phyloP scores from a whole-genome alignment of 2,329 filamentous ascomycete species.

The Beauveria rudraprayagi region DNA sequence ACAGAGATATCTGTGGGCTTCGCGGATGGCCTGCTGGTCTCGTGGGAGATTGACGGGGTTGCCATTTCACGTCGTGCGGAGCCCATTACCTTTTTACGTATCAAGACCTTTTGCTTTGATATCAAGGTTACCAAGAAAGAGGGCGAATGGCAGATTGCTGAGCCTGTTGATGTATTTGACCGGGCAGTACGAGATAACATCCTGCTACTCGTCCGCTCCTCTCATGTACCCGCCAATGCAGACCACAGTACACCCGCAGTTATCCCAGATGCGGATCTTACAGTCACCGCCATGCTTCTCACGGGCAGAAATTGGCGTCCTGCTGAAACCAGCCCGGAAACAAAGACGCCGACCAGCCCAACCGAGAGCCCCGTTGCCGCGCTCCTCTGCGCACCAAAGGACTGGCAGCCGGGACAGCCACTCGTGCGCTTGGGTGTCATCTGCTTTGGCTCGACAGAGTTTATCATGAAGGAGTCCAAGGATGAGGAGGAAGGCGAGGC shows the following conservation, averaged over 20 bases:
- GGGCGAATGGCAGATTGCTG: neutral
- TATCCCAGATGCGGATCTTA: neutral
- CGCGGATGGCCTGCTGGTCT: constrained; percentile 23
- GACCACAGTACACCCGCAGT: neutral
- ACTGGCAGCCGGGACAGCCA: constrained; percentile 21
- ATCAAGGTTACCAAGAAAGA: constrained; percentile 18
- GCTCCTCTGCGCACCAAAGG: constrained; percentile 4
- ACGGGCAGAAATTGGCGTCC: constrained; percentile 5
- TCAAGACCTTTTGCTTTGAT: constrained; percentile 27
- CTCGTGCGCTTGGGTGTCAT: constrained; percentile 26
- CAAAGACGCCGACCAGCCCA: neutral
- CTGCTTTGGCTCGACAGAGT: constrained; percentile 19
- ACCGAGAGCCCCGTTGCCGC: constrained; percentile 1
- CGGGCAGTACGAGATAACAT: neutral
- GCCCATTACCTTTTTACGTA: constrained; percentile 24
- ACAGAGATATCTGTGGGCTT: constrained; percentile 29
- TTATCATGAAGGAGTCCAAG: constrained; percentile 18
- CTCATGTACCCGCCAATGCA: neutral
- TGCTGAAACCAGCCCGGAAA: neutral
- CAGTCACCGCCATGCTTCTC: constrained; percentile 6
- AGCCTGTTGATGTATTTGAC: neutral
- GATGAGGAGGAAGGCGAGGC: constrained; percentile 12
- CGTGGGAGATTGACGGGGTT: constrained; percentile 29
- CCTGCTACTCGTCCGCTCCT: neutral
- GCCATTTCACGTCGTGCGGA: constrained; percentile 21